phyloP scores from a whole-genome alignment of 177 flowering plant species.

The Vitis hybrid region DNA sequence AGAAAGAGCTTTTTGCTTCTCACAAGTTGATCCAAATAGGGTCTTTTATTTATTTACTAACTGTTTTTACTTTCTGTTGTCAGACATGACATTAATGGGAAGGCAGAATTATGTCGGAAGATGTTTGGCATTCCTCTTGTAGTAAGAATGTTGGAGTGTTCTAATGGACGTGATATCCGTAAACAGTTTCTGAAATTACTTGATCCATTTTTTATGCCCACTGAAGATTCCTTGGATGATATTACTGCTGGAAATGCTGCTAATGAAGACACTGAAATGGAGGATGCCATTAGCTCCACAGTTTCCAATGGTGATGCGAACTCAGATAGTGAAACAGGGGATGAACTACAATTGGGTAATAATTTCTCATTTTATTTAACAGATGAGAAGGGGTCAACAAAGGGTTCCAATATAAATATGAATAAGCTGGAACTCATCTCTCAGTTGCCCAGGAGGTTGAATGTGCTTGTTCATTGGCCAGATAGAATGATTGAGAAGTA shows the following conservation, averaged over 20 bases:
- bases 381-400: not conserved
- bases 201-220: conserved; percentile 22
- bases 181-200: conserved; percentile 26
- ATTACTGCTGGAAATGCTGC: conserved; percentile 5
- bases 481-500: conserved; percentile 30
- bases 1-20: too few species aligned
- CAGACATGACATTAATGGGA: conserved; percentile 13
- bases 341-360: conserved; percentile 2
- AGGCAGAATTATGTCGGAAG: conserved; percentile 1
- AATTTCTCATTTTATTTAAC: conserved; percentile 24
- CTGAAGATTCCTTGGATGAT: conserved; percentile 15
- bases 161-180: conserved; percentile 21
- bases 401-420: conserved; percentile 16
- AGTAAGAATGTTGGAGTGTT: conserved; percentile 15
- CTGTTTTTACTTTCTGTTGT: not conserved
- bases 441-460: not conserved
- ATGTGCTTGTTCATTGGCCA: conserved; percentile 31
- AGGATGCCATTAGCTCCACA: conserved; percentile 12
- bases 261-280: conserved; percentile 18
- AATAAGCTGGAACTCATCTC: conserved; percentile 16
- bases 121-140: conserved; percentile 38
- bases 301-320: conserved; percentile 8
- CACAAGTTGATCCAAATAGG: too few species aligned
- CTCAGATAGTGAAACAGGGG: conserved; percentile 7
- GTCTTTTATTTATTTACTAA: not conserved